Conservation (phyloP, 805 yeast species). For the Schizosaccharomyces octosporus region DNA sequence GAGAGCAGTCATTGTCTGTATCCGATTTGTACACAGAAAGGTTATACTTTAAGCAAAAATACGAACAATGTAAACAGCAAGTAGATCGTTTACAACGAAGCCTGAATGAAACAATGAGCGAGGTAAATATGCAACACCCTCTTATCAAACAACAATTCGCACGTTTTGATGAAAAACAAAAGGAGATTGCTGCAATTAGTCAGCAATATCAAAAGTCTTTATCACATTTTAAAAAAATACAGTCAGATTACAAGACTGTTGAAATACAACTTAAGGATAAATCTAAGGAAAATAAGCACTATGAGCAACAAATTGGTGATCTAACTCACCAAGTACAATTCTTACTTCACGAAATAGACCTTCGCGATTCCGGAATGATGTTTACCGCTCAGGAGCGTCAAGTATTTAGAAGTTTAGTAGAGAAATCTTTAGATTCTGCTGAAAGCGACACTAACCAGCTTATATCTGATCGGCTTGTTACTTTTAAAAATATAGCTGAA, state of each 20-base stretch:
- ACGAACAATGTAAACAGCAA: constrained; percentile 43
- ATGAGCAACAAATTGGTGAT: constrained; percentile 25
- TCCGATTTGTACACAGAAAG: background rate
- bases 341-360: constrained; percentile 33
- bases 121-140: constrained; percentile 60
- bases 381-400: constrained; percentile 38
- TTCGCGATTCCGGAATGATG: constrained; percentile 35
- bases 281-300: constrained; percentile 12
- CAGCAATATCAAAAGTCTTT: constrained; percentile 22
- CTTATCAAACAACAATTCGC: constrained; percentile 40
- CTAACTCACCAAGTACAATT: constrained; percentile 63
- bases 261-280: constrained; percentile 15
- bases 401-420: constrained; percentile 19
- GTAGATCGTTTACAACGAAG: constrained; percentile 48
- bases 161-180: constrained; percentile 30
- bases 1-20: background rate
- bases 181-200: constrained; percentile 30
- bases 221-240: constrained; percentile 16
- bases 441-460: constrained; percentile 42
- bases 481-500: constrained; percentile 41
- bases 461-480: constrained; percentile 48
- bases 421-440: constrained; percentile 14
- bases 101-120: constrained; percentile 44
- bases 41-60: constrained; percentile 28
- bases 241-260: constrained; percentile 13